Conservation (phyloP, 2,329 filamentous ascomycete genomes). For the Cylindrodendrum hubeiense region DNA sequence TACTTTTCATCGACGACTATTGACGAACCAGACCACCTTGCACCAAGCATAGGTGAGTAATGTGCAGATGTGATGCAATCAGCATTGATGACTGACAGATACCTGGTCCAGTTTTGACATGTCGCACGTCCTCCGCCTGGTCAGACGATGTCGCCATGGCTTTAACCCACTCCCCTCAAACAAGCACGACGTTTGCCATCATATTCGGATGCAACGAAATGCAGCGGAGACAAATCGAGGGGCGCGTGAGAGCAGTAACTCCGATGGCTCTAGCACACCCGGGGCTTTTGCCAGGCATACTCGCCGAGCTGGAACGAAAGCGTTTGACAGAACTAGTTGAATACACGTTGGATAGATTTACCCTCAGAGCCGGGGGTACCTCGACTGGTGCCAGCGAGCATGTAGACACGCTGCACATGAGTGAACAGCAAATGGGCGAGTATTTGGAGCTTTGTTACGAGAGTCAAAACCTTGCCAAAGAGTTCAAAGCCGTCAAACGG, state of each 20-base stretch:
- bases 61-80: neutral
- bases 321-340: constrained; percentile 1
- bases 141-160: constrained; percentile 12
- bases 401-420: constrained; percentile 3
- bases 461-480: constrained; percentile 9
- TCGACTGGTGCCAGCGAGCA: neutral
- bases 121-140: constrained; percentile 6
- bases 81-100: neutral
- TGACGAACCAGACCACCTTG: neutral
- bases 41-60: neutral
- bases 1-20: neutral
- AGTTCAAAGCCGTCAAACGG: constrained; percentile 15
- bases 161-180: neutral
- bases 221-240: neutral
- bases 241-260: neutral
- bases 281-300: constrained; percentile 11
- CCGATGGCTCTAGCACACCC: constrained; percentile 2
- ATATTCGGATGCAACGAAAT: constrained; percentile 7
- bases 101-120: neutral
- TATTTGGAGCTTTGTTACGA: constrained; percentile 19
- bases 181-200: neutral
- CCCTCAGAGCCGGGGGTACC: neutral
- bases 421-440: neutral
- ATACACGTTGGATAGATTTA: constrained; percentile 1
- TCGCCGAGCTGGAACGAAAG: constrained; percentile 17